Conservation (phyloP, 805 yeast species). For the Candida quercuum region DNA sequence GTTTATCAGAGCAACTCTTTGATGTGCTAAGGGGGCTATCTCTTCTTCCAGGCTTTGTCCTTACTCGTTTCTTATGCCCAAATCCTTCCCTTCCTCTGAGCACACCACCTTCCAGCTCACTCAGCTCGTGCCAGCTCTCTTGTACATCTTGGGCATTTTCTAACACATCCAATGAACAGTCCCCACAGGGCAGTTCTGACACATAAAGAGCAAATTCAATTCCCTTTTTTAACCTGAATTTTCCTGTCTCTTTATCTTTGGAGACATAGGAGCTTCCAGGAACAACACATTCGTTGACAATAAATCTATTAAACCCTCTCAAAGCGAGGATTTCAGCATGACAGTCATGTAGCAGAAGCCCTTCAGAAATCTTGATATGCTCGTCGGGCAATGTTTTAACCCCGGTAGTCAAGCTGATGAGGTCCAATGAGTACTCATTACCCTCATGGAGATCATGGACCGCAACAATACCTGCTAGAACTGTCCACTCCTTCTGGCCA, state of each 20-base stretch:
- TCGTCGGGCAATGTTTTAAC: slow-evolving; percentile 69
- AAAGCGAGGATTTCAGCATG: slow-evolving; percentile 85
- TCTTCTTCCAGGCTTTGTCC: slow-evolving; percentile 90
- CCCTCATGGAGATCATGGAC: slow-evolving; percentile 10
- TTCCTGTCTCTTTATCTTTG: not conserved
- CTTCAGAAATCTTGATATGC: slow-evolving; percentile 37
- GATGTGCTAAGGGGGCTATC: slow-evolving; percentile 72
- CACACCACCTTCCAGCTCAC: slow-evolving; percentile 15
- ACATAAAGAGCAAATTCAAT: slow-evolving; percentile 53
- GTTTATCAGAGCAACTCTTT: slow-evolving; percentile 87
- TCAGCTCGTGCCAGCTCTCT: slow-evolving; percentile 15
- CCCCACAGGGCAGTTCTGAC: slow-evolving; percentile 89
- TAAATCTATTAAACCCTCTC: slow-evolving; percentile 53
- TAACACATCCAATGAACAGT: slow-evolving; percentile 58
- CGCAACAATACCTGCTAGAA: slow-evolving; percentile 68
- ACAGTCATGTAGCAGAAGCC: slow-evolving; percentile 72
- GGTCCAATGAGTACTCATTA: slow-evolving; percentile 21
- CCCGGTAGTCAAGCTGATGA: slow-evolving; percentile 68
- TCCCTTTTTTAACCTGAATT: slow-evolving; percentile 29
- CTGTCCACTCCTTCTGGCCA: slow-evolving; percentile 77
- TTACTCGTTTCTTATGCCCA: slow-evolving; percentile 52
- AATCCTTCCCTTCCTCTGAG: slow-evolving; percentile 65
- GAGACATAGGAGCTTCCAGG: slow-evolving; percentile 10
- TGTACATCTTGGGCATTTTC: slow-evolving; percentile 28
- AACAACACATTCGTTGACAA: slow-evolving; percentile 14